Percentiles rank a stretch among this genome's conserved stretches.
These are phyloP conservation scores for Jimgerdemannia lactiflua DNA, from an alignment of 192 early-diverging fungal species.

Conservation along the genomic window DNA sequence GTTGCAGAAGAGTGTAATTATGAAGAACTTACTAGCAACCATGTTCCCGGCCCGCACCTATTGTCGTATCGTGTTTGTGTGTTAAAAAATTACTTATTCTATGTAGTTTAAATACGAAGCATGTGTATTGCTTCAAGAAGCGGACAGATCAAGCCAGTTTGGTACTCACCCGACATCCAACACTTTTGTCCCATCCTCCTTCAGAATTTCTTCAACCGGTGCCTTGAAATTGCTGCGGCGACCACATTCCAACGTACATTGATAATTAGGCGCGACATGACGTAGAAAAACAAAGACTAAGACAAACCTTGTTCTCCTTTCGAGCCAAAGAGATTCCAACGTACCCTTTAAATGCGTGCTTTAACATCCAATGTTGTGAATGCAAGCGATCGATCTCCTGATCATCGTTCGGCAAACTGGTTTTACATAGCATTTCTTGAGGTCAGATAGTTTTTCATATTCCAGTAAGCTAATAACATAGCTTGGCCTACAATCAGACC, in stretches of 20 bases:
- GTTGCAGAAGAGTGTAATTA: neutral
- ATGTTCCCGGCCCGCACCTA: constrained; percentile 5
- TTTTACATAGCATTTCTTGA: too few relatives aligned
- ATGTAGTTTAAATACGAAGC: too few relatives aligned
- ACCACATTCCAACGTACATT: neutral
- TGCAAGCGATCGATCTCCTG: neutral
- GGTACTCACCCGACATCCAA: constrained; percentile 1
- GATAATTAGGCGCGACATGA: neutral
- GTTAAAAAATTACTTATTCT: too few relatives aligned
- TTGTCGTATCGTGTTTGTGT: neutral
- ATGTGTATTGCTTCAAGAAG: too few relatives aligned
- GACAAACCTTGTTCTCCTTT: neutral
- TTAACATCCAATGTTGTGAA: neutral
- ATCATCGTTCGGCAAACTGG: neutral
- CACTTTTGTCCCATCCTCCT: neutral
- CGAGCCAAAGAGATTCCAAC: neutral
- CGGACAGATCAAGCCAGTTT: neutral
- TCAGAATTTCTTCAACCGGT: neutral
- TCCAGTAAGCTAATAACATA: neutral
- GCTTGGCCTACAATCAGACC: too few relatives aligned
- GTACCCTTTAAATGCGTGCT: neutral
- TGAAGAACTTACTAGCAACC: neutral
- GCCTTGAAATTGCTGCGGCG: neutral
- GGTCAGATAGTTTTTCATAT: too few relatives aligned
- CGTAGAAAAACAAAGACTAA: neutral